Conservation (phyloP, 2,329 filamentous ascomycete species). For the Cladosporium colombiae region DNA sequence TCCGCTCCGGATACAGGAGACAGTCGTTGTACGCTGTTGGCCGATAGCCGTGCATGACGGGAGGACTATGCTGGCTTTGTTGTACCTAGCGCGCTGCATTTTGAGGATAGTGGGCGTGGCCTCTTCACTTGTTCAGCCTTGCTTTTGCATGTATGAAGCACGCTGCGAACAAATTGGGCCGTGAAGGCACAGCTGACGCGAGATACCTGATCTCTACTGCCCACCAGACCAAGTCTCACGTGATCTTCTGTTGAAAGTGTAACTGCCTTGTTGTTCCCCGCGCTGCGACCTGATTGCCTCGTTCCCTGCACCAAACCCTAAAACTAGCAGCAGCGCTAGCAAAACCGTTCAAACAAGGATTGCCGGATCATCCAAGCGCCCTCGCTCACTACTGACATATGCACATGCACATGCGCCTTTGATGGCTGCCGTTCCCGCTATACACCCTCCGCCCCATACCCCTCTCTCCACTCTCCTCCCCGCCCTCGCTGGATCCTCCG, state of each 20-base stretch:
- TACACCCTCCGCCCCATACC: slow-evolving; percentile 10
- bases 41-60: no score
- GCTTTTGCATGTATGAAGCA: no score
- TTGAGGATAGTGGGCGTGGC: no score
- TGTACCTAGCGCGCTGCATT: no score
- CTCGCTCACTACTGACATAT: background rate
- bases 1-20: no score
- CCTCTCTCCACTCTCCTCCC: slow-evolving; percentile 9
- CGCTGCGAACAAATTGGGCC: no score
- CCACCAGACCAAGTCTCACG: background rate
- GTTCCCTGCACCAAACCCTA: background rate
- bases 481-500: slow-evolving; percentile 10
- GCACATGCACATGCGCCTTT: slow-evolving; percentile 6
- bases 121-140: no score
- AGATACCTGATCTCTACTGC: no score
- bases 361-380: background rate
- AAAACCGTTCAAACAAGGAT: slow-evolving; percentile 15
- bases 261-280: background rate
- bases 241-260: background rate
- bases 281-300: background rate
- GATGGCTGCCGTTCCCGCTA: slow-evolving; percentile 9
- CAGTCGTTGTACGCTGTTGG: no score
- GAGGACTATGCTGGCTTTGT: no score
- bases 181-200: no score
- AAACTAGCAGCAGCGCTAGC: background rate